Base-by-base conservation (phyloP, 2,329 filamentous ascomycete species). In the Amesomyces nigricolor region DNA sequence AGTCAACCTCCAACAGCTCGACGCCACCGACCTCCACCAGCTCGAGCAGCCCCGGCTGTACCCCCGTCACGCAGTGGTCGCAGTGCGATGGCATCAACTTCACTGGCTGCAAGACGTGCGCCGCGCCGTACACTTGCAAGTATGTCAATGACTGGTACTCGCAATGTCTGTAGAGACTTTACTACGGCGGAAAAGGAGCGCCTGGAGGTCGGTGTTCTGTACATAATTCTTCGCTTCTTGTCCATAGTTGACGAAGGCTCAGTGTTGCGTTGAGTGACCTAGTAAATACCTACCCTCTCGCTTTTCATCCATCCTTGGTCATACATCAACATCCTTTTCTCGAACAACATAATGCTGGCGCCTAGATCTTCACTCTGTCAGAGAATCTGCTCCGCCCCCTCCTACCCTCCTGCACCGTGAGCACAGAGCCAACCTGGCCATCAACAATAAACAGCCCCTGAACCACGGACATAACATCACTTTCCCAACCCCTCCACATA, bases 401-500 rank as follows among this genome's bases (percentile, higher is more conserved):
- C 22, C 22, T 6, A 26, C 22, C 22, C 22, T 26, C 22, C 22
- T 26, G 2, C 22, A 26, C 22, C 6, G 22, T 26, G 22, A 26
- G 22, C 22, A 26, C 22, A 26, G 22, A 26, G 17, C 9, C 10
- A 17, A 26, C 32, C 39, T 43, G 53, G 3, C 53, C 6, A 35
- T 7, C 32, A 35, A 35, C 9, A 35, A 9, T 35, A 35, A 3
- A 26, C 22, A 26, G 22, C 32, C 11, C 32, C 8, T 9, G 11
- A 35, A 35, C 32, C 11, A 35, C 32, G 22, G 22, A 26, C 22
- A 2, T 26, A 46, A 26, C 2, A 2, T 39, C 13, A 43, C 56
- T 52, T 51, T 53, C 68, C 66, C 53, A 74, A 57, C 0, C 67
- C 70, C 52, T 75, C 68, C n/a, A 78, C 69, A 61, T 82, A 83